Conservation (phyloP, 2,329 filamentous ascomycete species). For the Cadophora sp. region DNA sequence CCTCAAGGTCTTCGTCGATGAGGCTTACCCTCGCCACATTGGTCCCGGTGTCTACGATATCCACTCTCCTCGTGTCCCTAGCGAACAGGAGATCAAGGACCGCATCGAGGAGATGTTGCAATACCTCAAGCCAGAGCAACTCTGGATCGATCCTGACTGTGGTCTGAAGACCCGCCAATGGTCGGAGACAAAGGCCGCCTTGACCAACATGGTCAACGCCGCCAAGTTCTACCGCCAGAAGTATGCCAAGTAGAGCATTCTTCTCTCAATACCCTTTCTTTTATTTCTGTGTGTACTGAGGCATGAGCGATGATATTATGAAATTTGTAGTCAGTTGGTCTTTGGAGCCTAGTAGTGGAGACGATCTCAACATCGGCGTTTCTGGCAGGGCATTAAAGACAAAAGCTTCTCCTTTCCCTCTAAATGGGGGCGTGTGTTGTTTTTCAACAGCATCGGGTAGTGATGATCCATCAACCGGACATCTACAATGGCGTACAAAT, state of each 20-base stretch:
- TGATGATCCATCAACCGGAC: conserved; percentile 47
- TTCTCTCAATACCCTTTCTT: conserved; percentile 24
- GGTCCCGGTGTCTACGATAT: conserved; percentile 99
- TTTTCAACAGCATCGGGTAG: conserved; percentile 44
- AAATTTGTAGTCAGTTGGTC: conserved; percentile 30
- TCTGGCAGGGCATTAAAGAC: conserved; percentile 43
- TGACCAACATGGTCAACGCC: conserved; percentile 97
- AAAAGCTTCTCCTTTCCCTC: conserved; percentile 38
- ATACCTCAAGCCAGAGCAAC: conserved; percentile 96
- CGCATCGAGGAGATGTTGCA: conserved; percentile 97
- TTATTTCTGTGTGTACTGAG: conserved; percentile 19
- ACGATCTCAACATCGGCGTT: conserved; percentile 60
- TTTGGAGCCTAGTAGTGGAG: conserved; percentile 37
- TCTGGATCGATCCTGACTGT: conserved; percentile 99
- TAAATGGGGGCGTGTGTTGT: conserved; percentile 22
- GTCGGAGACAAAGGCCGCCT: conserved; percentile 96
- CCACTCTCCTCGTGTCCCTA: conserved; percentile 97
- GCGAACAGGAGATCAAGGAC: conserved; percentile 97
- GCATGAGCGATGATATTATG: conserved; percentile 27
- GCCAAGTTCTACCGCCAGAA: conserved; percentile 96
- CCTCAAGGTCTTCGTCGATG: conserved; percentile 96
- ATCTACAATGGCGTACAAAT: conserved; percentile 37
- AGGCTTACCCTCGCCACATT: conserved; percentile 97
- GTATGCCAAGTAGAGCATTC: conserved; percentile 58
- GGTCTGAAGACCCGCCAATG: conserved; percentile 99